Percentiles rank a stretch among this genome's conserved stretches.
These are phyloP conservation scores for Urochloa ruziziensis DNA, from an alignment of 176 grass and related monocot genomes.

Conservation along the genomic window DNA sequence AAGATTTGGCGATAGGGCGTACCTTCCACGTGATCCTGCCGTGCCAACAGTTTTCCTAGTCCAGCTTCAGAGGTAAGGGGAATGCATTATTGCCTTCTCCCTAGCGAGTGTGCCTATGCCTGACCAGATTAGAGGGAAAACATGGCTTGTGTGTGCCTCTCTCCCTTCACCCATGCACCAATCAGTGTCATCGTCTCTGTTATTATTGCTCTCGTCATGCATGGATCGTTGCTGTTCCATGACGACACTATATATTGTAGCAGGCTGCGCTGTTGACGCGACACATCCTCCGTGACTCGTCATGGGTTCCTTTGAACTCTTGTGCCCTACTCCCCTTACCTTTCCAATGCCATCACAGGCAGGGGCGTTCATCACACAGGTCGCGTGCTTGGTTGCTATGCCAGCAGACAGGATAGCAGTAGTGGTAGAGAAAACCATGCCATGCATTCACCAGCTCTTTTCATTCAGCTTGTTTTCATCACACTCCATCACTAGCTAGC, in stretches of 20 bases:
- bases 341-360: background rate
- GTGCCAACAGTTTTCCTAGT: background rate
- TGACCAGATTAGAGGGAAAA: background rate
- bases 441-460: background rate
- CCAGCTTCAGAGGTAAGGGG: background rate
- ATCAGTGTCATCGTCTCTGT: slow-evolving; percentile 10
- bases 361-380: background rate
- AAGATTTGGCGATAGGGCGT: background rate
- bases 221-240: background rate
- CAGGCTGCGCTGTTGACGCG: slow-evolving; percentile 1
- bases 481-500: background rate
- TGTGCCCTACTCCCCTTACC: background rate
- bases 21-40: slow-evolving; percentile 14
- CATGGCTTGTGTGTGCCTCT: background rate
- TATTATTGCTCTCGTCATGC: slow-evolving; percentile 16
- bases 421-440: background rate
- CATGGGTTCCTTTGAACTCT: background rate
- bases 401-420: background rate
- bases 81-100: slow-evolving; percentile 10
- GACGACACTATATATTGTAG: background rate
- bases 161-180: background rate
- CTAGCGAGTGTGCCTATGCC: background rate
- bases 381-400: background rate
- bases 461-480: background rate
- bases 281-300: background rate